Base-by-base conservation (phyloP, 2,329 filamentous ascomycete species). In the Pyrenophora seminiperda region DNA sequence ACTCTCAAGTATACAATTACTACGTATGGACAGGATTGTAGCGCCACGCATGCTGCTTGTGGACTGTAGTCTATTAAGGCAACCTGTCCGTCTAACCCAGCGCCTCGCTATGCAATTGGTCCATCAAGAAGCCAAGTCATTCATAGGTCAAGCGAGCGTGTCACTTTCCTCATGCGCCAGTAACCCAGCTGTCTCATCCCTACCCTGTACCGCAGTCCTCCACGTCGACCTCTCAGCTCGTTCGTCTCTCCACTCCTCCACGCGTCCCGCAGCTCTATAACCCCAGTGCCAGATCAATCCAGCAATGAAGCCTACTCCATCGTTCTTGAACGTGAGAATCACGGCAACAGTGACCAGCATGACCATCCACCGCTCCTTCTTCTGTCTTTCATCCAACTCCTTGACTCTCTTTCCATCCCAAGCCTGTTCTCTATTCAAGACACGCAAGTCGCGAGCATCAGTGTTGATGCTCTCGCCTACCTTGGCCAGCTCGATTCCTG, bases 261-360 rank as follows among this genome's bases (percentile, higher is more conserved):
- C 22, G 15, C 53, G 53, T 17, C 56, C 56, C 15, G 63, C 68
- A 40, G 32, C 53, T 27, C 51, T 57, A 31, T 91, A 89, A 0
- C 84, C 83, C 74, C 82, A 87, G 72, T 93, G 85, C 70, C 91
- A 95, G 3, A 89, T 70, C 79, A 96, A 83, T 0, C 93, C 93
- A 0, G 88, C 90, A 11, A 89, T 53, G 63, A 97, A 96, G 0
- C 93, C 93, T 5, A 96, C 83, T 0, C 87, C 91, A 73, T 96
- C 92, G 66, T 97, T 97, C 71, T 85, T 88, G 65, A 96, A 96
- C 0, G 90, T 91, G 41, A 97, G 73, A 45, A 96, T 81, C 2
- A 88, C 83, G 0, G 89, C 91, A 7, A 90, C 85, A 0, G 93
- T 97, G 54, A 92, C 87, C 50, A 96, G 80, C 91, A 97, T 95